These are phyloP conservation scores for Eleusine indica DNA, from an alignment of 176 grass and related monocot species.

Conservation along the genomic window DNA sequence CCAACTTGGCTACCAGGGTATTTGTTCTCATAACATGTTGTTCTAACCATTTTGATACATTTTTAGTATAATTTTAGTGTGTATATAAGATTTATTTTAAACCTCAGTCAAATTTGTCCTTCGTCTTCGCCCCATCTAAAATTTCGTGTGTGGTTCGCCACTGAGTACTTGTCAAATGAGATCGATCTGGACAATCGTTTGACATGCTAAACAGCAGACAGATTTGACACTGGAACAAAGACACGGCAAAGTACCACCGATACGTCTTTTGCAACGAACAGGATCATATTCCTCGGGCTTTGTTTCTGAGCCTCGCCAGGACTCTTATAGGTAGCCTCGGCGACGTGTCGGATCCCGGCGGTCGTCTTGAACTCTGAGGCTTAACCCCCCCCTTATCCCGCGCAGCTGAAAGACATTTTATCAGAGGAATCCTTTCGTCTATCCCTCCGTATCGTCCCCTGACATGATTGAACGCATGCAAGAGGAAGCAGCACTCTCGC, in stretches of 20 bases:
- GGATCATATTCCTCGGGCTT: conserved; percentile 35
- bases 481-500: background rate
- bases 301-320: background rate
- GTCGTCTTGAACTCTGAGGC: background rate
- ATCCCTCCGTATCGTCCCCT: background rate
- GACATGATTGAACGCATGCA: conserved; percentile 36
- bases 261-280: conserved; percentile 31
- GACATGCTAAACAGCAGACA: conserved; percentile 27
- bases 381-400: conserved; percentile 31
- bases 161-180: background rate
- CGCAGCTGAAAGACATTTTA: background rate
- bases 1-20: no score
- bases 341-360: conserved; percentile 29
- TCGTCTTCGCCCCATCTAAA: no score
- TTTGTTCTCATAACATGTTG: no score
- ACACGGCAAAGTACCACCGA: background rate
- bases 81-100: no score
- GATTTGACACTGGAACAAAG: conserved; percentile 34
- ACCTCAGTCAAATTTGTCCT: no score
- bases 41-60: no score
- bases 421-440: conserved; percentile 24
- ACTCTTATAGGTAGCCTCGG: conserved; percentile 25
- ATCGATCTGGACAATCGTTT: background rate
- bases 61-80: no score
- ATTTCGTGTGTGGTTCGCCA: no score